Conservation (phyloP, 139 green algal species). For the Chlamydomonas sp. region DNA sequence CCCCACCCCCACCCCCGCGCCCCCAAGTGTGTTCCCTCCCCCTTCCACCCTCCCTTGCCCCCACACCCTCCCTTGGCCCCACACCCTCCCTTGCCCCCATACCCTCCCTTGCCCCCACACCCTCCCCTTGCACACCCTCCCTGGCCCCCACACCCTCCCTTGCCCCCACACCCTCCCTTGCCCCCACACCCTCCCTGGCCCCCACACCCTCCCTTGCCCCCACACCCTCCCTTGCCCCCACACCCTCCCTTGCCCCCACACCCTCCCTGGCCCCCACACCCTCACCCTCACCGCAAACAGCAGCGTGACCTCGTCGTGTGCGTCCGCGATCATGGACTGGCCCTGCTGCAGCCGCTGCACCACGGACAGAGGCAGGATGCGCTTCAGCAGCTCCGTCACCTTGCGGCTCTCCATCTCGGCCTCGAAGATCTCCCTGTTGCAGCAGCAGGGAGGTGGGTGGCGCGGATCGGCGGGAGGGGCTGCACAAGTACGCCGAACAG, state of each 20-base stretch:
- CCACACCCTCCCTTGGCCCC: too few relatives aligned
- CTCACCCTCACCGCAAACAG: slow-evolving; percentile 43
- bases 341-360: slow-evolving; percentile 52
- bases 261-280: not conserved
- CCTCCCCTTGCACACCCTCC: too few relatives aligned
- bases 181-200: too few relatives aligned
- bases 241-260: not conserved
- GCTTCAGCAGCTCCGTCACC: slow-evolving; percentile 47
- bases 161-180: too few relatives aligned
- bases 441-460: not conserved
- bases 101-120: too few relatives aligned
- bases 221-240: too few relatives aligned
- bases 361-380: slow-evolving; percentile 53
- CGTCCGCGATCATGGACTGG: slow-evolving; percentile 55
- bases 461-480: too few relatives aligned
- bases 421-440: slow-evolving; percentile 47
- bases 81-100: too few relatives aligned
- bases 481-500: not conserved
- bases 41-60: not conserved
- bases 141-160: too few relatives aligned
- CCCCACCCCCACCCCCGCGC: not conserved
- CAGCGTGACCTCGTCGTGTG: slow-evolving; percentile 52
- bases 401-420: slow-evolving; percentile 50
- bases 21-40: not conserved
- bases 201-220: too few relatives aligned